phyloP scores from a whole-genome alignment of 2,329 filamentous ascomycete species.

The Scytalidium sp. region DNA sequence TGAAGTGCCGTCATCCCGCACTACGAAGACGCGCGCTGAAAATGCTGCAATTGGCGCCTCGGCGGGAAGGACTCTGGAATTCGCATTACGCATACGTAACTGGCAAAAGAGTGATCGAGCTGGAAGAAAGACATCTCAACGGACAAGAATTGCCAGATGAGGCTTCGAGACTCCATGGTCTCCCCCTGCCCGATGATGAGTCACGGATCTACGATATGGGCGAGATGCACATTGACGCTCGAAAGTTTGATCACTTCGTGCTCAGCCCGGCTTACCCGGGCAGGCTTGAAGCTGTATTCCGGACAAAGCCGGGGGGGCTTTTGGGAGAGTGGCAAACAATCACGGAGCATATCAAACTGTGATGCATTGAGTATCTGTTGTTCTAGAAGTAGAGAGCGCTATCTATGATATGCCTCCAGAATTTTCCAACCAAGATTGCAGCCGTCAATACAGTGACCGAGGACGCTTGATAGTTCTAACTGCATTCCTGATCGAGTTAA shows the following conservation, averaged over 20 bases:
- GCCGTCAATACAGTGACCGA: not conserved
- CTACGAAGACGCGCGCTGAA: constrained; percentile 7
- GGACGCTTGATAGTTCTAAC: not conserved
- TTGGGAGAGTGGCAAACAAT: constrained; percentile 10
- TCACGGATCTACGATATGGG: constrained; percentile 5
- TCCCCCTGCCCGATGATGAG: constrained; percentile 6
- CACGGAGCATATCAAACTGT: constrained; percentile 9
- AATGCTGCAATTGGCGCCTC: constrained; percentile 11
- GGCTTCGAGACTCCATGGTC: constrained; percentile 9
- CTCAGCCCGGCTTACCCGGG: constrained; percentile 7
- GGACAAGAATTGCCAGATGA: constrained; percentile 8
- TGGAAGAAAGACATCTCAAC: constrained; percentile 11
- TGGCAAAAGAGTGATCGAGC: constrained; percentile 9
- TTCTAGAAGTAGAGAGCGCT: constrained; percentile 8
- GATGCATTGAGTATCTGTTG: constrained; percentile 6
- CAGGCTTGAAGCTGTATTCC: constrained; percentile 7
- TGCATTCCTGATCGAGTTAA: not conserved
- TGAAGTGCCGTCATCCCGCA: constrained; percentile 10
- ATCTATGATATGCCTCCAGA: constrained; percentile 6
- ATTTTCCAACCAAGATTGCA: constrained; percentile 5
- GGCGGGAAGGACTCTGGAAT: constrained; percentile 13
- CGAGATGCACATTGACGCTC: constrained; percentile 7
- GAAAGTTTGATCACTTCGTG: constrained; percentile 8
- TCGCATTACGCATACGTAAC: constrained; percentile 7
- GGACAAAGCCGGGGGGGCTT: constrained; percentile 8